These are phyloP conservation scores for Aureobasidium leucospermi DNA, from an alignment of 2,329 filamentous ascomycete genomes.

Conservation along the genomic window DNA sequence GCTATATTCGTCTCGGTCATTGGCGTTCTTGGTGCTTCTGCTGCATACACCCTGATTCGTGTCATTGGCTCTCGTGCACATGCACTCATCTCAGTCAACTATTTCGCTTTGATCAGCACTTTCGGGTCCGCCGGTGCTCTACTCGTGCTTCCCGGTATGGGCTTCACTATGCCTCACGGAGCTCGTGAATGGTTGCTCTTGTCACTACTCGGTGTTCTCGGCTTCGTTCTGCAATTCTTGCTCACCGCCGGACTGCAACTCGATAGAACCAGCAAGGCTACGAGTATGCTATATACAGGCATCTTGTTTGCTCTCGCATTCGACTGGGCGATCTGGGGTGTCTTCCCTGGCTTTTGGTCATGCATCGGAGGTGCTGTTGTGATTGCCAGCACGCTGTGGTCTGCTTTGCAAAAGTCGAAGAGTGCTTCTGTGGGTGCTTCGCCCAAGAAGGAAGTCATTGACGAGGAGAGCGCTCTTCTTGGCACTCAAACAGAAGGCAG, in stretches of 20 bases:
- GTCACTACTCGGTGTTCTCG: background rate
- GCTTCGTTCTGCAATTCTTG: constrained; percentile 6
- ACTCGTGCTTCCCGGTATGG: background rate
- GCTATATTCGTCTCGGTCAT: constrained; percentile 6
- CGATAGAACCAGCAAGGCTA: constrained; percentile 5
- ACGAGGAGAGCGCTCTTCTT: constrained; percentile 8
- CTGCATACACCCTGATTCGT: constrained; percentile 3
- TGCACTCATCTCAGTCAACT: constrained; percentile 7
- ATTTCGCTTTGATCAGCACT: constrained; percentile 5
- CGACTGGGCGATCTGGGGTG: constrained; percentile 5
- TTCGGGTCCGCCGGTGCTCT: background rate
- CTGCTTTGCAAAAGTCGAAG: constrained; percentile 2
- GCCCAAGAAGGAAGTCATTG: background rate
- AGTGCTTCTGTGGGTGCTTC: background rate
- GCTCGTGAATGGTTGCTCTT: background rate
- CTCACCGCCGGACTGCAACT: constrained; percentile 6
- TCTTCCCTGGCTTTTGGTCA: constrained; percentile 1
- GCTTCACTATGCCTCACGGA: background rate
- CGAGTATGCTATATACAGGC: constrained; percentile 8
- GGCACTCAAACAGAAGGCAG: background rate
- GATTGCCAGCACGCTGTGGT: constrained; percentile 9
- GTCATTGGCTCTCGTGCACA: constrained; percentile 3
- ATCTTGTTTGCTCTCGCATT: constrained; percentile 8
- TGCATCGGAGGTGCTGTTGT: constrained; percentile 5
- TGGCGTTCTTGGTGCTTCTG: constrained; percentile 2